Base-by-base conservation (phyloP, 257 asterid genomes). In the Rhazya stricta region DNA sequence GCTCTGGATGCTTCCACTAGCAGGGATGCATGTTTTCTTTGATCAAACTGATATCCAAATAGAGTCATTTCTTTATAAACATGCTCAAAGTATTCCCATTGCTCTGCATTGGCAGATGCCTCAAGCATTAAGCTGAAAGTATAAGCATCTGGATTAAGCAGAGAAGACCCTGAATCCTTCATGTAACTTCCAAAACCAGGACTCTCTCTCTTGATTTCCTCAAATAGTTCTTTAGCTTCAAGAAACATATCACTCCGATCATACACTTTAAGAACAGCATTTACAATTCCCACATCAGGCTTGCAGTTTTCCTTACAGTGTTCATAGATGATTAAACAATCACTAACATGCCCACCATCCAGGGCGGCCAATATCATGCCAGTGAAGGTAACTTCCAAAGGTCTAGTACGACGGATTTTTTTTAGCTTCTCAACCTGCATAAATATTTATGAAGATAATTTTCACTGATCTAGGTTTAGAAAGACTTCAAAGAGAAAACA, bases 41-140 rank as follows among this genome's bases (percentile, higher is more conserved):
- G 88, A 84, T 89, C 88, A 41, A 88, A 75, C 72, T 67, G 88
- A 86, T 87, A 70, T 72, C 93, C 95, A 0, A 83, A 77, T 32
- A 94, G 88, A 65, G 81, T 66, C 97, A 92, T 94, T 79, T 90
- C 96, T 79, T 86, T 89, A 76, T 92, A 94, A 37, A 92, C 91
- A 43, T 84, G 78, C 71, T 90, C 99, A 72, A 94, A 94, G 80
- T 90, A 92, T 79, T 94, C 97, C 97, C 97, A 92, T 73, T 92
- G 97, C 45, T 80, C 89, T 68, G 97, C 90, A 73, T 81, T 81
- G 74, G 97, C 93, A 80, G 99, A 92, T 45, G 88, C 89, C 88
- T 88, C 92, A 4, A 94, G 97, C 97, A 94, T 90, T 75, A 91
- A 83, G 77, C 86, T 67, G 81, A 84, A 94, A 66, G 96, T 94